A percentile compares a stretch with the other conserved stretches of the same genome.
These are phyloP conservation scores for Salix brachista DNA, from an alignment of 345 rosid species.

Conservation along the genomic window DNA sequence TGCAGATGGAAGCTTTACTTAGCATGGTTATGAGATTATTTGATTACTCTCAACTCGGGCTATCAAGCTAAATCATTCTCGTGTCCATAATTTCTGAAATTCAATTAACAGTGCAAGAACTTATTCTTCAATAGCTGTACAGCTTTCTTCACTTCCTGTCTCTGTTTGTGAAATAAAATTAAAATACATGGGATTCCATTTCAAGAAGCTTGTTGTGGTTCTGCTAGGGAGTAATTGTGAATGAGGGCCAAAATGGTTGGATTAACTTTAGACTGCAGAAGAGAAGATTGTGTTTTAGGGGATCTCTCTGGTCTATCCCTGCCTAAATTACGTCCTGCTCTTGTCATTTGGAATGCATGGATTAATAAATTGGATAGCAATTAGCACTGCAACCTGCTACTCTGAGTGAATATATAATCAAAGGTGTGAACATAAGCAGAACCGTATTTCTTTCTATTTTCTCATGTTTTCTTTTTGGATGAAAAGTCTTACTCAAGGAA, in stretches of 20 bases:
- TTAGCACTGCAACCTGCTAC: too few relatives aligned
- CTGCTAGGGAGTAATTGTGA: not conserved
- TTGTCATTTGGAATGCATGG: too few relatives aligned
- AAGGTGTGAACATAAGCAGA: not conserved
- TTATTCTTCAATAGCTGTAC: not conserved
- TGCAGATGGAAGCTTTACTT: too few relatives aligned
- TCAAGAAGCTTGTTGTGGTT: not conserved
- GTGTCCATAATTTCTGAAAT: too few relatives aligned
- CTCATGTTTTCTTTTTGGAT: too few relatives aligned
- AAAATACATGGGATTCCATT: not conserved
- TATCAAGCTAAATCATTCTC: too few relatives aligned
- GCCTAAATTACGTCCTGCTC: not conserved
- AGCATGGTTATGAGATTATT: too few relatives aligned
- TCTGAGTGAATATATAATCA: not conserved
- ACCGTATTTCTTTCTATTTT: not conserved
- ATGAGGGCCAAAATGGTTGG: not conserved
- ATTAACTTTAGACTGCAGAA: not conserved
- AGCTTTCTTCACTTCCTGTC: not conserved
- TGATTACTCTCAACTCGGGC: too few relatives aligned
- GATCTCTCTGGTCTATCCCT: not conserved
- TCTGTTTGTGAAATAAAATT: not conserved
- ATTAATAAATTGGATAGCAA: too few relatives aligned
- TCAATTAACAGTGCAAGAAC: too few relatives aligned
- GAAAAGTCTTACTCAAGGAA: too few relatives aligned
- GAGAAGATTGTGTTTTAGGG: not conserved